phyloP scores from a whole-genome alignment of 192 early-diverging fungal genomes.

The Chytriomyces confervae region DNA sequence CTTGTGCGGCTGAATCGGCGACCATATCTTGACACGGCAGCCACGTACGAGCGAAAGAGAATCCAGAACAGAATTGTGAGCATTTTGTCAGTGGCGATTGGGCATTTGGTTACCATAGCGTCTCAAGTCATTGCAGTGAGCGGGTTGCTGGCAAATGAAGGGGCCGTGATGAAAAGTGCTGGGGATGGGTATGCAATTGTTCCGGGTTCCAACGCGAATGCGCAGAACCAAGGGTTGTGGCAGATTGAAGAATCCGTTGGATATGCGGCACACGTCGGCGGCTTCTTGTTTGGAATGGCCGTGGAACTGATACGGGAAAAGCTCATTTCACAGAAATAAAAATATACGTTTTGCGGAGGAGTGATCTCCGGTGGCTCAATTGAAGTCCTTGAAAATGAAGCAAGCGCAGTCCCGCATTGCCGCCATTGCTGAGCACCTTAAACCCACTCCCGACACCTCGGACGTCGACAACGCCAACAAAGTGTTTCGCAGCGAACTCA shows the following conservation, averaged over 20 bases:
- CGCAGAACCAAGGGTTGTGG: not conserved
- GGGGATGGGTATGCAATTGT: slow-evolving; percentile 8
- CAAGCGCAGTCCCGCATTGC: not conserved
- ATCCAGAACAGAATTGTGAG: slow-evolving; percentile 14
- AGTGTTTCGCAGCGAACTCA: slow-evolving; percentile 46
- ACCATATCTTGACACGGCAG: slow-evolving; percentile 1
- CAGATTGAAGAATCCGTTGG: slow-evolving; percentile 29
- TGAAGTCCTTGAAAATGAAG: not conserved
- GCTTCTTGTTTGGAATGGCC: slow-evolving; percentile 27
- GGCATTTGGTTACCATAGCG: slow-evolving; percentile 26
- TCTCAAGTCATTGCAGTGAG: slow-evolving; percentile 30
- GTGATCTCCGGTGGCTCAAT: not conserved
- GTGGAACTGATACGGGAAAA: slow-evolving; percentile 2
- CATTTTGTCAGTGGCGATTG: slow-evolving; percentile 26
- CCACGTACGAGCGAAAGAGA: not conserved
- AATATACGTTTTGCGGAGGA: not conserved
- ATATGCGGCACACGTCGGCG: slow-evolving; percentile 37
- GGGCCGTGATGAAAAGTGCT: not conserved
- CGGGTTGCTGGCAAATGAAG: not conserved
- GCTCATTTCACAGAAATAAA: slow-evolving; percentile 1
- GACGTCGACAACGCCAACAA: not conserved
- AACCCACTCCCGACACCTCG: not conserved
- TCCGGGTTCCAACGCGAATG: not conserved
- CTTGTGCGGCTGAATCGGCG: slow-evolving; percentile 16
- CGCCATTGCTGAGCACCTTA: slow-evolving; percentile 1